These are phyloP conservation scores for Neurospora cerealis DNA, from an alignment of 495 filamentous ascomycete species.

Conservation along the genomic window DNA sequence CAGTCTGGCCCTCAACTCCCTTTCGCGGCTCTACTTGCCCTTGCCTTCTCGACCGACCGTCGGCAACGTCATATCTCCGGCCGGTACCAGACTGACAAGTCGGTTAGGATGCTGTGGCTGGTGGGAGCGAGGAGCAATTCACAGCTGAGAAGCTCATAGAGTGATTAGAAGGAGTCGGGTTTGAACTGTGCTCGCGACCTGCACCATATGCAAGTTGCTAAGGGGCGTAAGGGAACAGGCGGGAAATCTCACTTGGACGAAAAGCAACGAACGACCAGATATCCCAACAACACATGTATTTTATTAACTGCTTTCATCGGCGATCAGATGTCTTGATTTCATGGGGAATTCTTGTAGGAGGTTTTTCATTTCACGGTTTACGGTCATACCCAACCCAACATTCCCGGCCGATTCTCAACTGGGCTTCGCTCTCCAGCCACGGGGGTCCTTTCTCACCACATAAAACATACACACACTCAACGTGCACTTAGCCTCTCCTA, in stretches of 20 bases:
- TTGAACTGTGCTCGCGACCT: neutral
- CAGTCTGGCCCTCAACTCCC: neutral
- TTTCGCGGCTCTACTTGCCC: neutral
- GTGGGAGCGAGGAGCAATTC: neutral
- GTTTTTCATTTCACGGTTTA: neutral
- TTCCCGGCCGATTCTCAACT: neutral
- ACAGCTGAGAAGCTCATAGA: neutral
- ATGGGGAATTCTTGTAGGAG: neutral
- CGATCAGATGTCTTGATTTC: neutral
- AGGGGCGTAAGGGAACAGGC: neutral
- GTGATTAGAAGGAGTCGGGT: neutral
- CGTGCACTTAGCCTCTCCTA: neutral
- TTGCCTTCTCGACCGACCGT: neutral
- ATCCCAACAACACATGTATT: constrained; percentile 5
- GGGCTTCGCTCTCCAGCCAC: neutral
- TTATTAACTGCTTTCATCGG: neutral
- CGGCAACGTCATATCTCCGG: neutral
- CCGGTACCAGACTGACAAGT: neutral
- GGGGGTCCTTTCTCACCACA: neutral
- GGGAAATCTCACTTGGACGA: neutral
- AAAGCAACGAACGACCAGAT: constrained; percentile 3
- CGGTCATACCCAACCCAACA: neutral
- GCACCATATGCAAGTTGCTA: neutral
- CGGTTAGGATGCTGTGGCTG: neutral
- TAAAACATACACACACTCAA: neutral